phyloP scores from a whole-genome alignment of 225 moss, liverwort and hornwort genomes.

The Lunularia cruciata region DNA sequence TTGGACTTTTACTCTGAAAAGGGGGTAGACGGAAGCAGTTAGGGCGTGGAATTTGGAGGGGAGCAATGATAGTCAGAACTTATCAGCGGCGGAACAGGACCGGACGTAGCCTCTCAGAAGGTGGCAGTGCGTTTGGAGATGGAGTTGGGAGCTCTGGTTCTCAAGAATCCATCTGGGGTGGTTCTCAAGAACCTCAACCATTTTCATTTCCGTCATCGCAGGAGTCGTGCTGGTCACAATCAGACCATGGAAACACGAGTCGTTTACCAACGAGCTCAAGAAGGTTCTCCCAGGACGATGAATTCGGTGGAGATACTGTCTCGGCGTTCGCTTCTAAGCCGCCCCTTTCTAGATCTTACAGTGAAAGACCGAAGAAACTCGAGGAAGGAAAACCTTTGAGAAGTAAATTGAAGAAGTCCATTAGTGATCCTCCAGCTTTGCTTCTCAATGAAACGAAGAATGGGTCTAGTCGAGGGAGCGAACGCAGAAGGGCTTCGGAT shows the following conservation, averaged over 20 bases:
- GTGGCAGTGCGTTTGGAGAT: slow-evolving; percentile 62
- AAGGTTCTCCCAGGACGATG: slow-evolving; percentile 62
- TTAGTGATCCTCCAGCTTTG: slow-evolving; percentile 22
- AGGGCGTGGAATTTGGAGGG: slow-evolving; percentile 10
- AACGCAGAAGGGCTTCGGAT: slow-evolving; percentile 23
- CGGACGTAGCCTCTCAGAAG: slow-evolving; percentile 85
- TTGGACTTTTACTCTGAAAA: background rate
- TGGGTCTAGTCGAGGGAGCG: slow-evolving; percentile 19
- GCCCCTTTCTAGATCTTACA: slow-evolving; percentile 28
- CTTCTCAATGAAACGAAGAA: slow-evolving; percentile 17
- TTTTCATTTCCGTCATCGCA: slow-evolving; percentile 72
- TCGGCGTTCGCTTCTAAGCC: slow-evolving; percentile 27
- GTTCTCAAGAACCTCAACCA: slow-evolving; percentile 76
- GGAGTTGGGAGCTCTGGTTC: slow-evolving; percentile 63
- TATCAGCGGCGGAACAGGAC: slow-evolving; percentile 94
- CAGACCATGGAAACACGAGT: slow-evolving; percentile 63
- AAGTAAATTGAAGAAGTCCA: slow-evolving; percentile 38
- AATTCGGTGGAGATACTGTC: slow-evolving; percentile 49
- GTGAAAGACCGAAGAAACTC: slow-evolving; percentile 35
- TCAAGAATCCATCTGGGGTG: slow-evolving; percentile 60
- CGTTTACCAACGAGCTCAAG: slow-evolving; percentile 39
- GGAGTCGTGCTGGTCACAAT: slow-evolving; percentile 92
- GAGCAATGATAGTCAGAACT: slow-evolving; percentile 94
- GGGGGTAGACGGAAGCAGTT: slow-evolving; percentile 1
- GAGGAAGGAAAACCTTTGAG: slow-evolving; percentile 24